Conservation (phyloP, 179 eudicot genomes). For the Silene vulgaris region DNA sequence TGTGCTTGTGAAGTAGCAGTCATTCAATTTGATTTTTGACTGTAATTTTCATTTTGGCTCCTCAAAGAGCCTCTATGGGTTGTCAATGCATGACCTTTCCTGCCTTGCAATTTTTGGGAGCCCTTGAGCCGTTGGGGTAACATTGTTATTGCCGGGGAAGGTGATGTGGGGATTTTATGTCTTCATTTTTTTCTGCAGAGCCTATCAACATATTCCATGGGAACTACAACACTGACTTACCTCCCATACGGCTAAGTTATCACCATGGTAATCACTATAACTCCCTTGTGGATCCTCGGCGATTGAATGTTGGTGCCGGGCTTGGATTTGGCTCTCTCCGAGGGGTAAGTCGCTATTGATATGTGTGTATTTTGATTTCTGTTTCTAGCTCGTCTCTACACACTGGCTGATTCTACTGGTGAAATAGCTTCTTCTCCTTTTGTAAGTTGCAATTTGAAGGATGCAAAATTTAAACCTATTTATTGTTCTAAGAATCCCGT, state of each 20-base stretch:
- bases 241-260: conserved; percentile 85
- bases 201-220: conserved; percentile 95
- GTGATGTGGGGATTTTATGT: conserved; percentile 1
- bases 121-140: too few relatives aligned
- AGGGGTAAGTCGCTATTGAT: conserved; percentile 51
- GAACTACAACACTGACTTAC: conserved; percentile 72
- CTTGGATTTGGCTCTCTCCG: conserved; percentile 88
- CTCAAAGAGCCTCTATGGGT: too few relatives aligned
- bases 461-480: too few relatives aligned
- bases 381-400: not conserved
- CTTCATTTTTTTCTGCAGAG: conserved; percentile 41
- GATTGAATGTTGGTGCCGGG: conserved; percentile 83
- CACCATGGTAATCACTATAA: conserved; percentile 98
- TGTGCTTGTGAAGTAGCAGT: too few relatives aligned
- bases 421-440: not conserved
- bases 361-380: not conserved
- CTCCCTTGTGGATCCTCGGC: conserved; percentile 97
- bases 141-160: not conserved
- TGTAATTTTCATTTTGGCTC: too few relatives aligned
- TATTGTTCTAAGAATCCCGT: too few relatives aligned
- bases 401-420: not conserved
- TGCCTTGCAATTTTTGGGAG: too few relatives aligned
- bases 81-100: too few relatives aligned
- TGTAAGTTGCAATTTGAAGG: too few relatives aligned
- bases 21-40: too few relatives aligned